Evolutionary conservation across 371 early-diverging fungal genomes (phyloP), one percentile per base, ranked within the genome.

Genomic region (Capillidium heterosporum): DNA sequence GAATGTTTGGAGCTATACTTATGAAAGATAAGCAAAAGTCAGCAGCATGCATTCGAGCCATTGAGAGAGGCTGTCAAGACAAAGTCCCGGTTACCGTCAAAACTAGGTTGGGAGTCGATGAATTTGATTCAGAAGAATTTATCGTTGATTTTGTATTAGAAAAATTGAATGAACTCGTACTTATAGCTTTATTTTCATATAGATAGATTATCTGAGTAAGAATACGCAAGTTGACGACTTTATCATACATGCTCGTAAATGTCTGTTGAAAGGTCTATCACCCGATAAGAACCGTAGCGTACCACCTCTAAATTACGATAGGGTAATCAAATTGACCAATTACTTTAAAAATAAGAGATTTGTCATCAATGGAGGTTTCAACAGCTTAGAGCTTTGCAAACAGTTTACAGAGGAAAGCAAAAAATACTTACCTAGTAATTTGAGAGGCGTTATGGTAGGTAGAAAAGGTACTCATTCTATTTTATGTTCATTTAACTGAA

Each of bases 211-310:
- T 39, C 64, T 60, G 48, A 72, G 58, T 24, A 65, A 61, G 65
- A 62, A 68, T 56, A 49, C 61, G 51, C 28, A 70, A 56, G 65
- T 70, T 1, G 58, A 60, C 0, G 78, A 80, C 56, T 60, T 91
- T 53, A 81, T 89, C 60, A 71, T 94, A 8, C 94, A 94, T 69
- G 88, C 92, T 1, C 73, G 94, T 42, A 88, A 87, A 61, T 87
- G 89, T 35, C 79, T 81, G 68, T 71, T 94, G 17, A 73, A 80
- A 41, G 91, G 91, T 0, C 61, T 91, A 4, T 82, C 84, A 21
- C 91, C 94, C 0, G 78, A 80, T 57, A 80, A 91, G 58, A 94
- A 94, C 68, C 75, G 90, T 60, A 74, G 65, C 13, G 68, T 89
- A 28, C 94, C 94, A 0, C 80, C 78, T 23, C 63, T 94, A 4